Base-by-base conservation (phyloP, 495 filamentous ascomycete species). In the Lentithecium fluviatile region DNA sequence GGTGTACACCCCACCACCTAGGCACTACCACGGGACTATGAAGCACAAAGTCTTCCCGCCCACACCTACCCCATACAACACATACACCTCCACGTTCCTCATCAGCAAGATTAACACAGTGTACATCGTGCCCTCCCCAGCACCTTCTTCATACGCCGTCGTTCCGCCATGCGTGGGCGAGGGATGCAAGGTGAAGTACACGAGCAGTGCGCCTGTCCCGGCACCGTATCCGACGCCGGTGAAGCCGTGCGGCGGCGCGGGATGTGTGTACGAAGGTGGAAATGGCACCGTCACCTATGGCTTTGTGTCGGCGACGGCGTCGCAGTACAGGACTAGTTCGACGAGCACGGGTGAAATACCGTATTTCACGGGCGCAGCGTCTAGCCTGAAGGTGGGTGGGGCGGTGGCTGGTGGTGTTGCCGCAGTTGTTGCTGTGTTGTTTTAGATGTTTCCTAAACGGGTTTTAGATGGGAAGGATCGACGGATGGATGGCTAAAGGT, bases 361-460 rank as follows among this genome's bases (percentile, higher is more conserved):
- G 2, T 38, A 58, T 10, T 58, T 58, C 36, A 58, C 55, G 24
- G 55, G 55, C 29, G 55, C 55, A 11, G 55, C 55, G 17, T 5
- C 13, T 10, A 50, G 45, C 11, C 13, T 48, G 11, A 57, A 23
- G 46, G 17, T 49, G 4, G 21, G 46, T 43, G 40, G 34, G 32
- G 51, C 24, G 15, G 13, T 23, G 37, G 51, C 37, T 21, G 36
- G 52, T 29, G 55, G 55, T 23, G 25, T 58, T 20, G 55, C 4
- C 20, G 52, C 55, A 21, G 46, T 50, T 38, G 38, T 51, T 17
- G 45, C 34, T 20, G 11, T 40, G 55, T 38, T 58, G 2, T 20
- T 58, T 23, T 58, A 58, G 24, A 29, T 29, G 46, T 7, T 8
- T 15, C 40, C n/a, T n/a, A 43, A 43, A 20, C 15, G 6, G 13